Evolutionary conservation across 2,329 filamentous ascomycete species (phyloP), one percentile per base, ranked within the genome.

Genomic region (Colletotrichum aenigma): DNA sequence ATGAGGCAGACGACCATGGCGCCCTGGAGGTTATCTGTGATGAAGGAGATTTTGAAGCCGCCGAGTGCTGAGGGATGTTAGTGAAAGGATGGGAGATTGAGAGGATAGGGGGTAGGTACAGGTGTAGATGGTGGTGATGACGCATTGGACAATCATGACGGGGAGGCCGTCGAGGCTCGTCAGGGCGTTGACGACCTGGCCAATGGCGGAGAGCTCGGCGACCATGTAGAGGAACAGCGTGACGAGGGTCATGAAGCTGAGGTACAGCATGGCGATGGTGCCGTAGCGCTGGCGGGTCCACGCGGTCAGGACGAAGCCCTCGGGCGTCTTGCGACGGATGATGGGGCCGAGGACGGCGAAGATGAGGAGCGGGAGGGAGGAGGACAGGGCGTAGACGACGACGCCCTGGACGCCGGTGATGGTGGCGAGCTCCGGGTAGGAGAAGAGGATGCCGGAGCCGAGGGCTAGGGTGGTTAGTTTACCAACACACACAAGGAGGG

Each of bases 171-270:
- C 89, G 52, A 97, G 87, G 3, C 94, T 94, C 0, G 95, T 96
- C 79, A 97, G 85, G 10, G 93, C 89, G 75, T 86, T 93, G 80
- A 96, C 89, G 52, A 96, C 95, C 83, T 96, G 94, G 67, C 95
- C 94, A 32, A 97, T 88, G 15, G 94, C 94, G 10, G 94, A 96
- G 58, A 97, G 89, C 86, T 97, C 95, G 24, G 94, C 92, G 30
- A 96, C 92, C 94, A 97, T 96, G 88, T 96, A 97, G 67, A 97
- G 84, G 83, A 96, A 97, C 79, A 97, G 89, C 2, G 95, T 96
- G 66, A 96, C 92, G 66, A 96, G 88, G 60, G 94, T 96, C 86
- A 96, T 88, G 80, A 94, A 89, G 83, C 94, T 95, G 77, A 97
- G 88, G 82, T 94, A 96, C 48, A 96, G 85, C 69, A 93, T 93